These are phyloP conservation scores for Passalora sequoiae DNA, from an alignment of 2,329 filamentous ascomycete genomes.

Conservation along the genomic window DNA sequence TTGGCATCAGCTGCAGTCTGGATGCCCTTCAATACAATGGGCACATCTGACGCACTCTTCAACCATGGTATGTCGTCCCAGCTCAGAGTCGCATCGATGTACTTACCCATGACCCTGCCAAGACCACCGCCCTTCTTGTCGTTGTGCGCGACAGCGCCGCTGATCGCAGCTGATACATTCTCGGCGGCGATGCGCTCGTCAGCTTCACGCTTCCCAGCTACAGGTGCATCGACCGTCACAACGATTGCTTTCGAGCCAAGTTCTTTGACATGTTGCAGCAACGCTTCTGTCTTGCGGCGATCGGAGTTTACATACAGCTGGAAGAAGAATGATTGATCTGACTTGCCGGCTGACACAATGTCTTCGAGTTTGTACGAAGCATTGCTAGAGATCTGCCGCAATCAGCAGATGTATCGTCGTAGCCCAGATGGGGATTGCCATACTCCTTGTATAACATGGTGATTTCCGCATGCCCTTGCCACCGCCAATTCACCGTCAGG, in stretches of 20 bases:
- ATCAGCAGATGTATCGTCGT: neutral
- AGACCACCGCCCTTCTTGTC: slow-evolving; percentile 54
- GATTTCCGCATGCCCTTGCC: slow-evolving; percentile 22
- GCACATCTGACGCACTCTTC: slow-evolving; percentile 57
- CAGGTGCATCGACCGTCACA: slow-evolving; percentile 55
- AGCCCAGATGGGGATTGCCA: neutral
- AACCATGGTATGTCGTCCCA: slow-evolving; percentile 61
- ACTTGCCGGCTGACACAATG: slow-evolving; percentile 19
- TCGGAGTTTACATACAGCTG: slow-evolving; percentile 59
- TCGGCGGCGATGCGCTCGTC: slow-evolving; percentile 46
- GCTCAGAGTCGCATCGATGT: slow-evolving; percentile 40
- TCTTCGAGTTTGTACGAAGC: slow-evolving; percentile 28
- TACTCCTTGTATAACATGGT: slow-evolving; percentile 19
- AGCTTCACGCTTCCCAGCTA: slow-evolving; percentile 52
- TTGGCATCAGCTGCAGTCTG: slow-evolving; percentile 48
- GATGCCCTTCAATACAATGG: slow-evolving; percentile 59
- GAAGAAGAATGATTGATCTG: slow-evolving; percentile 45
- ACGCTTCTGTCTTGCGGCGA: slow-evolving; percentile 46
- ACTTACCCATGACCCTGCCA: slow-evolving; percentile 50
- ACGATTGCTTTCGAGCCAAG: slow-evolving; percentile 52
- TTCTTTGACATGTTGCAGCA: slow-evolving; percentile 46
- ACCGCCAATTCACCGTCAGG: slow-evolving; percentile 32
- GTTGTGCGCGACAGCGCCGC: slow-evolving; percentile 45
- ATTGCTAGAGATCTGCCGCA: slow-evolving; percentile 25
- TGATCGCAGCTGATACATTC: slow-evolving; percentile 47